Conservation (phyloP, 805 yeast genomes). For the Sungouiozyma intestinalis region DNA sequence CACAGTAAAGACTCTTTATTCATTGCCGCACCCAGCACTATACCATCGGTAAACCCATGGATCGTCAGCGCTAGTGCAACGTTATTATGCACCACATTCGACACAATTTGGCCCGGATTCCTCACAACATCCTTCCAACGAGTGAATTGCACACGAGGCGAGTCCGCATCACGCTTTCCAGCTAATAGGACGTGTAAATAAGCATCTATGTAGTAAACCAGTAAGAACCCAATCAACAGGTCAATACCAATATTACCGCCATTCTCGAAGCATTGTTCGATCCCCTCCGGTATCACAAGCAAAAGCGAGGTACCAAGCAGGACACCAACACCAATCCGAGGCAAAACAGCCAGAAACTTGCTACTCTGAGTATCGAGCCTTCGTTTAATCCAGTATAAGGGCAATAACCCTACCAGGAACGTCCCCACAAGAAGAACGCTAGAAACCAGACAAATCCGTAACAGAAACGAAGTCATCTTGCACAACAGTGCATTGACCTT, state of each 20-base stretch:
- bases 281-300: conserved; percentile 50
- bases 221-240: conserved; percentile 39
- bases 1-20: conserved; percentile 29
- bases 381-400: conserved; percentile 13
- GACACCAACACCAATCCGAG: conserved; percentile 46
- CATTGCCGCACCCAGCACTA: conserved; percentile 49
- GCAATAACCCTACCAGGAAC: conserved; percentile 23
- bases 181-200: background rate
- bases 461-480: conserved; percentile 6
- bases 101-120: conserved; percentile 18
- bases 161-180: background rate
- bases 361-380: conserved; percentile 1
- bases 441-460: conserved; percentile 7
- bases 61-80: conserved; percentile 47
- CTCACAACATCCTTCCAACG: conserved; percentile 15
- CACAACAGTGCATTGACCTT: background rate
- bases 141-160: conserved; percentile 2
- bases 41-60: conserved; percentile 55
- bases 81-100: conserved; percentile 32
- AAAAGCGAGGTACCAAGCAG: conserved; percentile 44
- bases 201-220: conserved; percentile 27
- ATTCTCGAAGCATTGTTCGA: conserved; percentile 30
- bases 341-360: conserved; percentile 27
- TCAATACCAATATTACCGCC: conserved; percentile 36
- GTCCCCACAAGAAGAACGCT: conserved; percentile 17